Evolutionary conservation across 2,329 filamentous ascomycete species (phyloP).

Genomic region (Lasiodiplodia citricola): DNA sequence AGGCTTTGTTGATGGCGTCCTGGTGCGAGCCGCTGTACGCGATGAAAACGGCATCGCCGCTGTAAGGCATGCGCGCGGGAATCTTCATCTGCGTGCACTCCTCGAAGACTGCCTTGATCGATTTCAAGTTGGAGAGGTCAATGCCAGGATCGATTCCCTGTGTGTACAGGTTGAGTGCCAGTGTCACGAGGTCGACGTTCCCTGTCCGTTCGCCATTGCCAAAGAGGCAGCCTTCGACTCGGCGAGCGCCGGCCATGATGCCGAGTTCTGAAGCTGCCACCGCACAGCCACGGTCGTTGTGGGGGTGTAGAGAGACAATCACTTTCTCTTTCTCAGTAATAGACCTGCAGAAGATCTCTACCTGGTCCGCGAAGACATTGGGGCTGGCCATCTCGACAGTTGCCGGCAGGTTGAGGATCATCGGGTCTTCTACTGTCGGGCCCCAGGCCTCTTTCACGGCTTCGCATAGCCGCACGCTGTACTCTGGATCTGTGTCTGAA

Average conservation of each 20-base stretch:
- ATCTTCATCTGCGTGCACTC: conserved; percentile 93
- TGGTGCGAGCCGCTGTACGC: conserved; percentile 93
- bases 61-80: conserved; percentile 87
- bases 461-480: conserved; percentile 80
- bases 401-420: conserved; percentile 96
- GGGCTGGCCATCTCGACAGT: conserved; percentile 94
- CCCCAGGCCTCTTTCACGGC: conserved; percentile 95
- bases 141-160: conserved; percentile 84
- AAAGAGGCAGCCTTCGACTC: conserved; percentile 92
- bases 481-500: conserved; percentile 86
- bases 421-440: conserved; percentile 75
- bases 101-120: conserved; percentile 87
- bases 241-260: conserved; percentile 93
- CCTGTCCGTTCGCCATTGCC: conserved; percentile 95
- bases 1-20: conserved; percentile 92
- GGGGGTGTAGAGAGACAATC: conserved; percentile 86
- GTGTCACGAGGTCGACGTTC: conserved; percentile 91
- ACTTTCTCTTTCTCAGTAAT: conserved; percentile 85
- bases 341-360: conserved; percentile 90
- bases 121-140: conserved; percentile 88
- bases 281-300: conserved; percentile 91
- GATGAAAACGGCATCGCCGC: conserved; percentile 84
- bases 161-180: conserved; percentile 92
- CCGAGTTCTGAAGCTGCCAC: conserved; percentile 89
- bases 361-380: conserved; percentile 93